Conservation (phyloP, 805 yeast species). For the Spathaspora passalidarum region DNA sequence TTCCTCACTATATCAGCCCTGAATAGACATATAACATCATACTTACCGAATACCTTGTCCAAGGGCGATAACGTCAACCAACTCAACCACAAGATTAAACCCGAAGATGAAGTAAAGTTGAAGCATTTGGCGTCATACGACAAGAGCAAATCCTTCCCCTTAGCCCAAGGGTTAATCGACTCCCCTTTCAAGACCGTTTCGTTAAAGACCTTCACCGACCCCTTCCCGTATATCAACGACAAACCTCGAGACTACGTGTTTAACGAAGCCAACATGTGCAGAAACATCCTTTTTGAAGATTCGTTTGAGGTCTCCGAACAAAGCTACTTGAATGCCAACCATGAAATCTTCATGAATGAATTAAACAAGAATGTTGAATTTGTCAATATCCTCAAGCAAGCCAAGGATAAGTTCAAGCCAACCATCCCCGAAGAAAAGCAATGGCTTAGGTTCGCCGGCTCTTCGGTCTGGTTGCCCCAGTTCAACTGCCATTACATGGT, state of each 20-base stretch:
- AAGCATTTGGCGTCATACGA: constrained; percentile 3
- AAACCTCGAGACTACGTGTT: constrained; percentile 9
- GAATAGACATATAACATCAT: not conserved
- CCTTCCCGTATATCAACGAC: constrained; percentile 8
- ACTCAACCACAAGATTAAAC: not conserved
- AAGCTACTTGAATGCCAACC: constrained; percentile 16
- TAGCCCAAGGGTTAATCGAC: constrained; percentile 4
- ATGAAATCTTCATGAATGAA: constrained; percentile 10
- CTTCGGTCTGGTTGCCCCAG: constrained; percentile 31
- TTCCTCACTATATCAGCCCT: not conserved
- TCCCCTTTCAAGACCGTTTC: not conserved
- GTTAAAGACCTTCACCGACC: constrained; percentile 17
- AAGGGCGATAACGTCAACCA: not conserved
- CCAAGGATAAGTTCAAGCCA: constrained; percentile 15
- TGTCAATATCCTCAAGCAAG: constrained; percentile 14
- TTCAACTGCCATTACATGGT: constrained; percentile 30
- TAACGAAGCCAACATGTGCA: constrained; percentile 13
- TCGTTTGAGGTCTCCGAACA: constrained; percentile 14
- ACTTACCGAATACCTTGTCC: not conserved
- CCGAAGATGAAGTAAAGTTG: constrained; percentile 4
- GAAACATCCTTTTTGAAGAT: constrained; percentile 10
- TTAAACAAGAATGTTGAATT: constrained; percentile 7
- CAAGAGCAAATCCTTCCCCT: constrained; percentile 8
- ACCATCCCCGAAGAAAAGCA: constrained; percentile 18
- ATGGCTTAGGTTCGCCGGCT: constrained; percentile 33